Conservation (phyloP, 352 stramenopile species). For the Phytopythium delawarense region DNA sequence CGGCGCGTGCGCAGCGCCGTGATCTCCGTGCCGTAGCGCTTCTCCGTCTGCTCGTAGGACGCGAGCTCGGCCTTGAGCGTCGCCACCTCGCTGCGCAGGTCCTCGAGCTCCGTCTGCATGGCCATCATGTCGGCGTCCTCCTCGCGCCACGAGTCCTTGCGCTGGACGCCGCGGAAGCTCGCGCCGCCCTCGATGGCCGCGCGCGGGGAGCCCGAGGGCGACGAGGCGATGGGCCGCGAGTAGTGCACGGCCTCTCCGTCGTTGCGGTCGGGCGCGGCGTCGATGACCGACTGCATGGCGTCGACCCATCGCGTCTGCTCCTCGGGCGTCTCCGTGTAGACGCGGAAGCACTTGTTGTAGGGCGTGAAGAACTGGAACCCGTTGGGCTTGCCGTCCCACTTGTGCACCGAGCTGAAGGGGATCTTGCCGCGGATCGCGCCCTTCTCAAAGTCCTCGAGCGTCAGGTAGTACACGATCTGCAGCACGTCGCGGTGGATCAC, state of each 20-base stretch:
- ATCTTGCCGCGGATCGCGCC: slow-evolving; percentile 78
- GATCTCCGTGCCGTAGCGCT: slow-evolving; percentile 64
- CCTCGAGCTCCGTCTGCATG: slow-evolving; percentile 66
- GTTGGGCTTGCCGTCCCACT: slow-evolving; percentile 83
- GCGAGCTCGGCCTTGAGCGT: slow-evolving; percentile 68
- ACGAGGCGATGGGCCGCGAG: slow-evolving; percentile 62
- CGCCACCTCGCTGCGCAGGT: slow-evolving; percentile 66
- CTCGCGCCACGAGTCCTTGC: slow-evolving; percentile 75
- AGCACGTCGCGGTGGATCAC: slow-evolving; percentile 66
- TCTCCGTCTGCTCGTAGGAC: slow-evolving; percentile 77
- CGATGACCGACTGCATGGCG: slow-evolving; percentile 65
- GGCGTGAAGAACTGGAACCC: slow-evolving; percentile 88
- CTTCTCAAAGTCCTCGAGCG: slow-evolving; percentile 65
- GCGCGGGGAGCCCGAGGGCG: slow-evolving; percentile 54
- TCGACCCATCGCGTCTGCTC: slow-evolving; percentile 67
- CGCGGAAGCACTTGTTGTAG: slow-evolving; percentile 78
- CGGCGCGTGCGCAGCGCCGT: slow-evolving; percentile 44
- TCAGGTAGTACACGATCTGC: slow-evolving; percentile 82
- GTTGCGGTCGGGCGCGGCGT: slow-evolving; percentile 62
- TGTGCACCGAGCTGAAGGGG: slow-evolving; percentile 73
- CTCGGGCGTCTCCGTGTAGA: slow-evolving; percentile 74
- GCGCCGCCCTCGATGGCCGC: slow-evolving; percentile 9
- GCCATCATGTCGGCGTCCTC: slow-evolving; percentile 65
- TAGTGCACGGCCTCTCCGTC: slow-evolving; percentile 63
- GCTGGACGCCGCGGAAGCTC: slow-evolving; percentile 37